Evolutionary conservation across 257 asterid species (phyloP).

Genomic region (Parsonsia alboflavescens): DNA sequence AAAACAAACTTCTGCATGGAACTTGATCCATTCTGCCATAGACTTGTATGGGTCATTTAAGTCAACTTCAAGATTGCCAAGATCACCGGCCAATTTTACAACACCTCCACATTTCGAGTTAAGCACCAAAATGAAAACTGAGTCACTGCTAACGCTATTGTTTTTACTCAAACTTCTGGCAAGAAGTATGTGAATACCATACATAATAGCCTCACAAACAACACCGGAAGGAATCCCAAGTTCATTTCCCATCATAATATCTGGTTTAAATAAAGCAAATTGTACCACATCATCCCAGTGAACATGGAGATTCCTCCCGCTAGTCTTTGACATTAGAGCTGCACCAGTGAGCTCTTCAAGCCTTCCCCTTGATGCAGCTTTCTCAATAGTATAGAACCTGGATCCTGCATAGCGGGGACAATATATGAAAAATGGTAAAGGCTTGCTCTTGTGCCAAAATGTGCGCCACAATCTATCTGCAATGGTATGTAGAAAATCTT

Average conservation of each 20-base stretch:
- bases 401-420: conserved; percentile 68
- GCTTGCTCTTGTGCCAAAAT: conserved; percentile 69
- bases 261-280: conserved; percentile 52
- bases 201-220: conserved; percentile 73
- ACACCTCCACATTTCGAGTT: conserved; percentile 70
- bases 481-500: conserved; percentile 66
- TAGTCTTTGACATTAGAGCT: conserved; percentile 51
- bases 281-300: conserved; percentile 62
- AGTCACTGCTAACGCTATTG: conserved; percentile 34
- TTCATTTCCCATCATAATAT: conserved; percentile 34
- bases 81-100: conserved; percentile 64
- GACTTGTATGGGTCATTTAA: conserved; percentile 56
- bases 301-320: conserved; percentile 30
- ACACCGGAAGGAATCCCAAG: conserved; percentile 38
- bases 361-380: conserved; percentile 64
- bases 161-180: conserved; percentile 51
- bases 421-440: conserved; percentile 54
- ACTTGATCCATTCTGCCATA: conserved; percentile 62
- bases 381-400: conserved; percentile 63
- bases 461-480: conserved; percentile 76
- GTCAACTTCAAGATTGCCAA: conserved; percentile 61
- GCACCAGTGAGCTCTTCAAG: conserved; percentile 55
- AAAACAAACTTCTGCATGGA: conserved; percentile 54
- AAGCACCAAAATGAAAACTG: conserved; percentile 52
- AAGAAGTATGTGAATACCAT: conserved; percentile 54